Evolutionary conservation across 805 yeast genomes (phyloP), one percentile per base, ranked within the genome.

Genomic region (Pichia thaimueangensis): DNA sequence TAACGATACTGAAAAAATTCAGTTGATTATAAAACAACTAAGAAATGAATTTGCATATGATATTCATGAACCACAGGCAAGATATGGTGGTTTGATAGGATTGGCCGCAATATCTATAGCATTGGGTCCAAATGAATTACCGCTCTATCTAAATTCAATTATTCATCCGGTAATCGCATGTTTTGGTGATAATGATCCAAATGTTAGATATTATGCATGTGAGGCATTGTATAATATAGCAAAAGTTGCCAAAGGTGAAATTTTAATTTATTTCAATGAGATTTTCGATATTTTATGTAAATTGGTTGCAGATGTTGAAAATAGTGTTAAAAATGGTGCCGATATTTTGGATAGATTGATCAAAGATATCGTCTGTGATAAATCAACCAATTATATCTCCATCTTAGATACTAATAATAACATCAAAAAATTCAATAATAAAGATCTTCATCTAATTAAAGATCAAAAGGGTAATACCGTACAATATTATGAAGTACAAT

Each of bases 91-190:
- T 0, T 71, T 91, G 32, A 91, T 95, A 51, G 97, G 97, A 0
- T 67, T 93, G 16, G 98, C 97, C 5, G 95, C 96, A 11, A 93
- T 88, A 4, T 88, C 96, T 0, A 89, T 93, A 43, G 97, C 97
- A 0, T 64, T 93, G 24, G 97, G 97, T 2, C 73, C 74, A 31
- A 78, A 77, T 51, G 91, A 89, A 37, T 86, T 93, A 28, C 93
- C 96, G 0, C 68, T 69, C 43, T 91, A 86, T 55, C 63, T 93
- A 37, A 93, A 86, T 45, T 85, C 80, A 41, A 88, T 93, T 44
- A 78, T 93, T 48, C 93, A 86, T 47, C 97, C 98, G 0, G 95
- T 93, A 12, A 69, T 93, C 53, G 91, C 96, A 0, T 91, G 97
- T 45, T 93, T 93, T 60, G 91, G 95, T 38, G 98, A 93, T 57